phyloP scores from a whole-genome alignment of 345 rosid genomes.

The Pugionium dolabratum region DNA sequence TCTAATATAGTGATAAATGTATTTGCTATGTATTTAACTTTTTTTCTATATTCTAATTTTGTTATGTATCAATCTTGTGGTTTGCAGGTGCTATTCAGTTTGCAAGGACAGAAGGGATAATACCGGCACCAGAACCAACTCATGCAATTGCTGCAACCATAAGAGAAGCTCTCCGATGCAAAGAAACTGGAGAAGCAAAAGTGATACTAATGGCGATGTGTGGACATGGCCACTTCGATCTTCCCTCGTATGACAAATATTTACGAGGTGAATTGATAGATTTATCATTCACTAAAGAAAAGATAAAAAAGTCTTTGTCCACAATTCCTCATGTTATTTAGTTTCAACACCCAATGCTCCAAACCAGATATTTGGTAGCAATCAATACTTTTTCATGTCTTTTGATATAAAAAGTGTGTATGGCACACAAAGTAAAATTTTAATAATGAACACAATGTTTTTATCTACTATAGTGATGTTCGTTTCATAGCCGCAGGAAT shows the following conservation, averaged over 20 bases:
- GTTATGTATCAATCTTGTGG: no score
- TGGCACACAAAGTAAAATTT: background rate
- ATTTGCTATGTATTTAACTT: no score
- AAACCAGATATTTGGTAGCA: constrained; percentile 2
- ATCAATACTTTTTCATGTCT: background rate
- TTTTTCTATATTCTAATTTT: no score
- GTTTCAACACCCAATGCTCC: constrained; percentile 8
- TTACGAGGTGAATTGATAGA: constrained; percentile 75
- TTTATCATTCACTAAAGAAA: constrained; percentile 70
- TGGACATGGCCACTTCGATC: constrained; percentile 97
- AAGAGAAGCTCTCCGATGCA: constrained; percentile 81
- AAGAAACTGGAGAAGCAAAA: constrained; percentile 75
- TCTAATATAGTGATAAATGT: no score
- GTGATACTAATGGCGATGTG: constrained; percentile 92
- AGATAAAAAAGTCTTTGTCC: constrained; percentile 58
- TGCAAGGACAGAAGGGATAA: constrained; percentile 85
- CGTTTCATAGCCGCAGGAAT: no score
- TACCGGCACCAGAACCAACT: constrained; percentile 92
- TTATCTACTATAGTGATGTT: no score
- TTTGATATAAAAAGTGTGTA: background rate
- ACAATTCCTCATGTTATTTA: constrained; percentile 59
- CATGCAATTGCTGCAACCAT: constrained; percentile 95
- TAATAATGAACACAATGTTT: constrained; percentile 15
- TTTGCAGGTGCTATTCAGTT: constrained; percentile 76
- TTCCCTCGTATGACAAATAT: constrained; percentile 75